These are phyloP conservation scores for Pyrenula aspistea DNA, from an alignment of 495 filamentous ascomycete genomes.

Conservation along the genomic window DNA sequence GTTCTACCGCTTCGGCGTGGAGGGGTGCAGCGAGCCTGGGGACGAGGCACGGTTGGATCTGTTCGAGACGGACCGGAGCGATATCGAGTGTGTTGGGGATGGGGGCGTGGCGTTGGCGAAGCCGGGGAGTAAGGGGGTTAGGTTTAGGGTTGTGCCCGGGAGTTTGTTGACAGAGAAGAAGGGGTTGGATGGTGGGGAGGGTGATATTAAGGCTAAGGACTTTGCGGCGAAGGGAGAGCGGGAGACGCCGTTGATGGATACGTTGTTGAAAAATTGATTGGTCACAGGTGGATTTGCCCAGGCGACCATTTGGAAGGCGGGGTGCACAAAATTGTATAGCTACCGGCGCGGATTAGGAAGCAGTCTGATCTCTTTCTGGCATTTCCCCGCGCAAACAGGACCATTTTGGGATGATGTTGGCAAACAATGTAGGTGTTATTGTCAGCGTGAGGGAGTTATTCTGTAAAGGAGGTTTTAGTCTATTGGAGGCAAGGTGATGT, in stretches of 20 bases:
- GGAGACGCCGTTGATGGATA: not conserved
- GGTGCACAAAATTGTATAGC: too few relatives aligned
- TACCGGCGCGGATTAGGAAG: too few relatives aligned
- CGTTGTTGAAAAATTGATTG: not conserved
- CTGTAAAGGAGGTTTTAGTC: too few relatives aligned
- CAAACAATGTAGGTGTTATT: too few relatives aligned
- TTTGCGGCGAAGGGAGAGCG: not conserved
- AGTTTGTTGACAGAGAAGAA: not conserved
- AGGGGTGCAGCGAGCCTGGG: slow-evolving; percentile 36
- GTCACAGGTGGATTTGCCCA: too few relatives aligned
- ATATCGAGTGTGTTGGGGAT: slow-evolving; percentile 10
- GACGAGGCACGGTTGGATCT: slow-evolving; percentile 18
- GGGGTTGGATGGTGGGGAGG: not conserved
- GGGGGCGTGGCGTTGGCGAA: slow-evolving; percentile 8
- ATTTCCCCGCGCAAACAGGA: too few relatives aligned
- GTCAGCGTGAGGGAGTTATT: too few relatives aligned
- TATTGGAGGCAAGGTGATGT: too few relatives aligned
- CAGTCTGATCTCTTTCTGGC: too few relatives aligned
- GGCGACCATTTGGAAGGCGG: too few relatives aligned
- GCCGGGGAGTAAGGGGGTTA: slow-evolving; percentile 7
- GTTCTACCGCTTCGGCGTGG: slow-evolving; percentile 37
- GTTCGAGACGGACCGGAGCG: slow-evolving; percentile 12
- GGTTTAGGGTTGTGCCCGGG: slow-evolving; percentile 3
- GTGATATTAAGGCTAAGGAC: not conserved
- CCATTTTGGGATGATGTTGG: too few relatives aligned